Evolutionary conservation across 164 flowering plant genomes (phyloP).

Genomic region (Umbilicus rupestris): DNA sequence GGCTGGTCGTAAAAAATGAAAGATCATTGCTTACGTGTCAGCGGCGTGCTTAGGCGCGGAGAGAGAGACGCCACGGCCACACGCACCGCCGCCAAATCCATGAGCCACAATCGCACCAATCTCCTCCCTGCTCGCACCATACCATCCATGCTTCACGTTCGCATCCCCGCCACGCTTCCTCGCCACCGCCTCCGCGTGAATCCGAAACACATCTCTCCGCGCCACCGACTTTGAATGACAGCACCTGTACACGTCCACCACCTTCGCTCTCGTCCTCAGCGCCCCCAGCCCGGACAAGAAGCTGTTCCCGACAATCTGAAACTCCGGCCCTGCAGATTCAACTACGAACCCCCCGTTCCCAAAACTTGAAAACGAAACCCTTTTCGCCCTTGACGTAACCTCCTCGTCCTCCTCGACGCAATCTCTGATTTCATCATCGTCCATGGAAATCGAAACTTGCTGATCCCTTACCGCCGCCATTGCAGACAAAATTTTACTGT

Average conservation of each 20-base stretch:
- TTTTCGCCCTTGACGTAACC: background rate
- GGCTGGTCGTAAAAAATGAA: no score
- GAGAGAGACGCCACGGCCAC: background rate
- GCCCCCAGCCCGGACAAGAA: background rate
- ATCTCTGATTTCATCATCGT: background rate
- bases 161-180: constrained; percentile 25
- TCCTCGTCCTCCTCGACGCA: background rate
- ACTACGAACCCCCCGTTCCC: background rate
- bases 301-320: background rate
- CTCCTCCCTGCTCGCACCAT: constrained; percentile 32
- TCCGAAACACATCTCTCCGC: background rate
- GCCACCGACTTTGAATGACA: background rate
- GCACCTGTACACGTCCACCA: background rate
- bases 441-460: background rate
- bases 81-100: constrained; percentile 55
- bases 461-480: background rate
- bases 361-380: background rate
- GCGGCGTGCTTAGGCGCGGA: background rate
- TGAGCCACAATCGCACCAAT: constrained; percentile 23
- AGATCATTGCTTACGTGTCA: no score
- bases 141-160: constrained; percentile 47
- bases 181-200: constrained; percentile 14
- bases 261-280: background rate
- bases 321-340: background rate
- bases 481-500: background rate